Percentiles rank a stretch among this genome's conserved stretches.
phyloP scores from a whole-genome alignment of 1,139 yeast genomes.

The Yamadazyma sp. region DNA sequence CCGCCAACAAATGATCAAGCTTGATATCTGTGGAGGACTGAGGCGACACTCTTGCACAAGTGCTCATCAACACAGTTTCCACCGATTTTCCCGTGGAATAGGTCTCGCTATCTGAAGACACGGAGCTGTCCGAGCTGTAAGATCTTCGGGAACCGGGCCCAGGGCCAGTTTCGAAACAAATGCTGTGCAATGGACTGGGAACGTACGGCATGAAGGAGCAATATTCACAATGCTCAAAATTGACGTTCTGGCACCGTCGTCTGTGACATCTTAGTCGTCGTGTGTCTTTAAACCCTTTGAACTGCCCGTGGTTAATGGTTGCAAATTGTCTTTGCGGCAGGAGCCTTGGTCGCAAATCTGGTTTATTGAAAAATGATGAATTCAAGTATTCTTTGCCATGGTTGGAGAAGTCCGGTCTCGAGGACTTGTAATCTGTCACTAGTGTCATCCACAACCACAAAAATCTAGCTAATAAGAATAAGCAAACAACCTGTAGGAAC shows the following conservation, averaged over 20 bases:
- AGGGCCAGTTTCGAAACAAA: background rate
- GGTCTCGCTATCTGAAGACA: background rate
- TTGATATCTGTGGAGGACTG: slow-evolving; percentile 3
- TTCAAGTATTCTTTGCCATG: background rate
- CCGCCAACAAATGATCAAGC: slow-evolving; percentile 8
- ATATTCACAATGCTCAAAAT: slow-evolving; percentile 17
- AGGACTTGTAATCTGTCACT: background rate
- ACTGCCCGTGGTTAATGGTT: slow-evolving; percentile 15
- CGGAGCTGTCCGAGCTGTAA: background rate
- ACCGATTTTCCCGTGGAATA: background rate
- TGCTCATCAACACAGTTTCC: background rate
- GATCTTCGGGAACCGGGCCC: background rate
- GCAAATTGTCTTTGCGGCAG: slow-evolving; percentile 1
- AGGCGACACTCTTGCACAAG: background rate
- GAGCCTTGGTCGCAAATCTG: background rate
- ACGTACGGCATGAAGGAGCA: slow-evolving; percentile 25
- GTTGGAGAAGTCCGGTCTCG: background rate
- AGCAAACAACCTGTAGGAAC: background rate
- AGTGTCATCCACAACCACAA: background rate
- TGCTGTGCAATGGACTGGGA: slow-evolving; percentile 21
- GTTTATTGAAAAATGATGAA: background rate
- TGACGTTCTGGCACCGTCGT: slow-evolving; percentile 7
- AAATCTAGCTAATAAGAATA: background rate
- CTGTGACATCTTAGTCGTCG: slow-evolving; percentile 18
- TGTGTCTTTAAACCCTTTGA: slow-evolving; percentile 19